Evolutionary conservation across 2,329 filamentous ascomycete species (phyloP), one percentile per base, ranked within the genome.

Genomic region (Aspergillus sp.): DNA sequence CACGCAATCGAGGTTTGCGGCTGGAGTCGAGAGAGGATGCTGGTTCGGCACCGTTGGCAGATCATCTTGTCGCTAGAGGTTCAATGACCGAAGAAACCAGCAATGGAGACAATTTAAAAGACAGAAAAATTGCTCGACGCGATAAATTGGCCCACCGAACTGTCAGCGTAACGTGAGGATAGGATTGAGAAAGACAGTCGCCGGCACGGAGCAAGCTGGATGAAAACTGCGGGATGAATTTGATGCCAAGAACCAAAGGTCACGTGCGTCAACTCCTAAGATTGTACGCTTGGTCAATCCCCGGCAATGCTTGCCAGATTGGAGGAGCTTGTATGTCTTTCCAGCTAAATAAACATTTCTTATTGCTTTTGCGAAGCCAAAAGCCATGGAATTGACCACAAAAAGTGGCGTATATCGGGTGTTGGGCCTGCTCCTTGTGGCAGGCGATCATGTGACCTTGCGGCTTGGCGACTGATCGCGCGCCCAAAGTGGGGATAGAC

Each of bases 11-110:
- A 20, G 59, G 63, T 63, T 52, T 71, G 70, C 56, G 71, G 73
- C 56, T 72, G 71, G 26, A 78, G 66, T 58, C 75, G 75, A 49
- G 71, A 74, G 60, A 78, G 66, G 62, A 78, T 71, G 63, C 68
- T 71, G 16, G 72, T 74, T 51, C 77, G 75, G 63, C 77, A 78
- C 55, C 72, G 71, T 65, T 71, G 71, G 70, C 77, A 79, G 56
- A 78, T 75, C 76, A 78, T 78, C 54, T 55, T 63, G 39, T 24
- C 45, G 24, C 24, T 49, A 6, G 62, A 59, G 31, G 46, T 20
- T 56, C 56, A 31, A 31, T 2, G 4, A 6, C 24, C 6, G 12
- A 26, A 42, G 16, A 22, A 24, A 12, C 16, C 14, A 49, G 7
- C 32, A 14, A 42, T 24, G 3, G 2, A 36, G 22, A 16, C n/a